Evolutionary conservation across 2,329 filamentous ascomycete genomes (phyloP).

Genomic region (Macroventuria anomochaeta): DNA sequence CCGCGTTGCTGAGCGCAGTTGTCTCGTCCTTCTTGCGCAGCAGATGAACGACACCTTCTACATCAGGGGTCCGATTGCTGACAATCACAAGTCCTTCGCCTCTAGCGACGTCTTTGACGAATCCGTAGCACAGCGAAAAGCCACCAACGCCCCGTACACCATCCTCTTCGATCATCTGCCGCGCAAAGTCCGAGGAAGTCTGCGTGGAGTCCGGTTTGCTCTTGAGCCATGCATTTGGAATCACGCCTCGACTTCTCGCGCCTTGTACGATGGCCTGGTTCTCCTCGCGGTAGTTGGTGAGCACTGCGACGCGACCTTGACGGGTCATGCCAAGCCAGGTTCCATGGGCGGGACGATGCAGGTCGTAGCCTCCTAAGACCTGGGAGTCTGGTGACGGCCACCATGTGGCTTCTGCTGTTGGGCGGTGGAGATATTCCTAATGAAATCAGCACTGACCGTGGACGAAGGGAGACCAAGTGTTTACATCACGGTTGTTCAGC

Average conservation of each 20-base stretch:
- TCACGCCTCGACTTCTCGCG: slow-evolving; percentile 62
- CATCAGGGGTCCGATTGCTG: slow-evolving; percentile 65
- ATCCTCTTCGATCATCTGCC: slow-evolving; percentile 61
- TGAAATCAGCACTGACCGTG: slow-evolving; percentile 13
- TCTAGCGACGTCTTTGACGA: slow-evolving; percentile 54
- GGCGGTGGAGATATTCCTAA: slow-evolving; percentile 67
- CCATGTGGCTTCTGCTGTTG: slow-evolving; percentile 65
- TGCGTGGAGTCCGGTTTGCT: slow-evolving; percentile 45
- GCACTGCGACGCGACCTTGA: slow-evolving; percentile 65
- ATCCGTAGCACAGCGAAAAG: slow-evolving; percentile 67
- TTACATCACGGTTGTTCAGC: slow-evolving; percentile 59
- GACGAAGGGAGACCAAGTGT: background rate
- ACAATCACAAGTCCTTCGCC: slow-evolving; percentile 60
- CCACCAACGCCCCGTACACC: slow-evolving; percentile 66
- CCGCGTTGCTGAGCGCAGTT: slow-evolving; percentile 66
- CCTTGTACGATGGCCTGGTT: slow-evolving; percentile 50
- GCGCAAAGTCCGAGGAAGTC: slow-evolving; percentile 59
- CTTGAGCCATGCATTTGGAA: slow-evolving; percentile 66
- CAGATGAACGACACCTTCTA: slow-evolving; percentile 60
- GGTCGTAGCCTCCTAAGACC: slow-evolving; percentile 67
- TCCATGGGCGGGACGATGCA: slow-evolving; percentile 64
- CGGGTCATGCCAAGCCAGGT: slow-evolving; percentile 70
- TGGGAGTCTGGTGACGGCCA: slow-evolving; percentile 63
- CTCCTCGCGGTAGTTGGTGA: slow-evolving; percentile 70
- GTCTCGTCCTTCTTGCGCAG: slow-evolving; percentile 58